A percentile compares a stretch with the other conserved stretches of the same genome.
Evolutionary conservation across 129 eudicot genomes (phyloP).

Genomic region (Chrysanthemum lavandulifolium): DNA sequence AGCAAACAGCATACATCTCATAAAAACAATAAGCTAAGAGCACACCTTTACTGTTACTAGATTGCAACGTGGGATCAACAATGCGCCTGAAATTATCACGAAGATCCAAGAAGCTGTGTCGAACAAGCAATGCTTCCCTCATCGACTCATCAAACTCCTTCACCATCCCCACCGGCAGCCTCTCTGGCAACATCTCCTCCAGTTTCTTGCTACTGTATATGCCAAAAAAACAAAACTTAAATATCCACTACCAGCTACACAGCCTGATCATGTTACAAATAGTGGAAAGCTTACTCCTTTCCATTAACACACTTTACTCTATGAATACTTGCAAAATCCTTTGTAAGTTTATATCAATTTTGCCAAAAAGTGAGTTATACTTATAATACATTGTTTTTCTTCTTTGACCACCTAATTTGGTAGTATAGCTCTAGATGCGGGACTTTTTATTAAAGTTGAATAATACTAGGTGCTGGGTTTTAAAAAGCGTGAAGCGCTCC

Average conservation of each 20-base stretch:
- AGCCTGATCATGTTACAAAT: too few relatives aligned
- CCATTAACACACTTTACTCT: not conserved
- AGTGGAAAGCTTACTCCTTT: not conserved
- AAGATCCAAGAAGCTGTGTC: constrained; percentile 75
- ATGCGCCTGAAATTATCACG: constrained; percentile 83
- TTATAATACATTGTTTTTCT: not conserved
- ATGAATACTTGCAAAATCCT: not conserved
- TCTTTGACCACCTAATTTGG: too few relatives aligned
- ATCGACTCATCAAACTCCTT: constrained; percentile 85
- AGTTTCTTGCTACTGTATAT: constrained; percentile 60
- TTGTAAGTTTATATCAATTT: not conserved
- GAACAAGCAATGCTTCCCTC: constrained; percentile 71
- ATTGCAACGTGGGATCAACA: constrained; percentile 69
- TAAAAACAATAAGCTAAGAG: not conserved
- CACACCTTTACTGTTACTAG: constrained; percentile 46
- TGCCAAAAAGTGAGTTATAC: not conserved
- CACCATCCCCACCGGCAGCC: constrained; percentile 78
- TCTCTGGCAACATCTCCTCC: constrained; percentile 74
- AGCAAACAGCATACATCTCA: not conserved
- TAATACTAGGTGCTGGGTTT: too few relatives aligned
- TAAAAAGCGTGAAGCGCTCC: too few relatives aligned
- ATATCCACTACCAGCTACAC: not conserved
- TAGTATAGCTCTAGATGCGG: too few relatives aligned
- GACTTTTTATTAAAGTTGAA: too few relatives aligned
- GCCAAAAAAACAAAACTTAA: not conserved